These are phyloP conservation scores for Saccharomycopsis sp. DNA, from an alignment of 805 yeast genomes.

Conservation along the genomic window DNA sequence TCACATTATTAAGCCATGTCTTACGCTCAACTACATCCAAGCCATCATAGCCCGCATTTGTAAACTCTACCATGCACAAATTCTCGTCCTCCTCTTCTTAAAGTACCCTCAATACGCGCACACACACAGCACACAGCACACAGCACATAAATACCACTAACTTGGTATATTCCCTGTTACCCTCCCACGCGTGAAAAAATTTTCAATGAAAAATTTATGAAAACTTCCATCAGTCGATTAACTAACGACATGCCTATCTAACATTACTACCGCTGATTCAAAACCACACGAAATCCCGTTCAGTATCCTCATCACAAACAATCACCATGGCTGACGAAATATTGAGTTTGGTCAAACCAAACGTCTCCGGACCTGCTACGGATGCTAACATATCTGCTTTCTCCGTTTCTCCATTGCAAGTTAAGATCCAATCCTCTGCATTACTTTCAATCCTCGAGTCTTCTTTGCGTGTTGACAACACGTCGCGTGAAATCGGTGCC, in stretches of 20 bases:
- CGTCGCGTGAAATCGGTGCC: slow-evolving; percentile 71
- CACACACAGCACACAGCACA: no score
- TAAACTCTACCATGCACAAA: no score
- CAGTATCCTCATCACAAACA: neutral
- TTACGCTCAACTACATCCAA: no score
- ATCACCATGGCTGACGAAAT: slow-evolving; percentile 15
- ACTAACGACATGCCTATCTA: neutral
- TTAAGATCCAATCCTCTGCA: slow-evolving; percentile 61
- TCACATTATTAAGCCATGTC: no score
- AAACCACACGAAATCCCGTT: neutral
- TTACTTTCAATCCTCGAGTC: slow-evolving; percentile 72
- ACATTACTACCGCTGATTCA: no score
- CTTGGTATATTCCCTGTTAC: neutral
- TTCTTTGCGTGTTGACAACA: slow-evolving; percentile 49
- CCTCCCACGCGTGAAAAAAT: neutral
- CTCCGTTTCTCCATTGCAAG: slow-evolving; percentile 39
- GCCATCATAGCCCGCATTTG: no score
- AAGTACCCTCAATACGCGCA: no score
- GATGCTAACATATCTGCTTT: slow-evolving; percentile 30
- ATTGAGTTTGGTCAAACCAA: slow-evolving; percentile 37
- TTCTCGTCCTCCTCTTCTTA: no score
- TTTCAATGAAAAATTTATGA: neutral
- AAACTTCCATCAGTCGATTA: neutral
- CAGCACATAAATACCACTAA: no score
- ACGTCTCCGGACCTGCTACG: slow-evolving; percentile 27